phyloP scores from a whole-genome alignment of 495 filamentous ascomycete genomes.

The Emericellopsis terricola region DNA sequence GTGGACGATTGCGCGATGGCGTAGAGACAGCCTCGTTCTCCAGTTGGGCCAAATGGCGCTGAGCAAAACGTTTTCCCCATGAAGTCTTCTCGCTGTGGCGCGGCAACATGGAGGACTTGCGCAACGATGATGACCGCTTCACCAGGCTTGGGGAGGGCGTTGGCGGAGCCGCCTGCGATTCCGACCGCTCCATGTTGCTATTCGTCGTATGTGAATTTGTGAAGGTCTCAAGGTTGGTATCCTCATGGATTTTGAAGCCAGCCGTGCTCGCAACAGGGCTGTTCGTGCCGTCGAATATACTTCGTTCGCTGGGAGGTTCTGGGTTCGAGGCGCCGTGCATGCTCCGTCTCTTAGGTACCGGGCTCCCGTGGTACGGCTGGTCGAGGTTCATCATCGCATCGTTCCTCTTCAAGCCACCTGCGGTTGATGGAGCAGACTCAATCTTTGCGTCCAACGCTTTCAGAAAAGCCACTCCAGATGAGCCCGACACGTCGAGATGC shows the following conservation, averaged over 20 bases:
- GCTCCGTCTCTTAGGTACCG: slow-evolving; percentile 73
- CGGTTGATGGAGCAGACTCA: slow-evolving; percentile 32
- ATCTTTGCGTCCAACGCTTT: slow-evolving; percentile 21
- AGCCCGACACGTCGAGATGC: slow-evolving; percentile 27
- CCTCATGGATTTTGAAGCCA: slow-evolving; percentile 27
- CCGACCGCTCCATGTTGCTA: slow-evolving; percentile 39
- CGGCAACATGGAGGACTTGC: slow-evolving; percentile 77
- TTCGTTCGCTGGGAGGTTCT: slow-evolving; percentile 36
- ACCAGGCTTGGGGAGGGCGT: slow-evolving; percentile 15
- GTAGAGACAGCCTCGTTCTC: slow-evolving; percentile 27
- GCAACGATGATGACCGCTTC: slow-evolving; percentile 48
- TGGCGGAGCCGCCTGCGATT: slow-evolving; percentile 23
- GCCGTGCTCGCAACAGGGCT: slow-evolving; percentile 11
- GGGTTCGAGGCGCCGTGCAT: slow-evolving; percentile 47
- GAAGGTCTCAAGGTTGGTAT: slow-evolving; percentile 12
- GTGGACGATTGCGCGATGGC: slow-evolving; percentile 36
- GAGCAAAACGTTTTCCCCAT: slow-evolving; percentile 29
- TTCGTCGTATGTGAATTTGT: slow-evolving; percentile 63
- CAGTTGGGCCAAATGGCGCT: slow-evolving; percentile 23
- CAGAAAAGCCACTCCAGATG: slow-evolving; percentile 27
- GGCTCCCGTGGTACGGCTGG: slow-evolving; percentile 55
- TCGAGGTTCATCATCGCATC: slow-evolving; percentile 83
- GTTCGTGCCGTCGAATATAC: slow-evolving; percentile 52
- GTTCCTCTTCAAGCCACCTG: slow-evolving; percentile 81
- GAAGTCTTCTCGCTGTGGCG: slow-evolving; percentile 44